Percentiles rank a stretch among this genome's conserved stretches.
Evolutionary conservation across 257 asterid genomes (phyloP).

Genomic region (Agastache rugosa): DNA sequence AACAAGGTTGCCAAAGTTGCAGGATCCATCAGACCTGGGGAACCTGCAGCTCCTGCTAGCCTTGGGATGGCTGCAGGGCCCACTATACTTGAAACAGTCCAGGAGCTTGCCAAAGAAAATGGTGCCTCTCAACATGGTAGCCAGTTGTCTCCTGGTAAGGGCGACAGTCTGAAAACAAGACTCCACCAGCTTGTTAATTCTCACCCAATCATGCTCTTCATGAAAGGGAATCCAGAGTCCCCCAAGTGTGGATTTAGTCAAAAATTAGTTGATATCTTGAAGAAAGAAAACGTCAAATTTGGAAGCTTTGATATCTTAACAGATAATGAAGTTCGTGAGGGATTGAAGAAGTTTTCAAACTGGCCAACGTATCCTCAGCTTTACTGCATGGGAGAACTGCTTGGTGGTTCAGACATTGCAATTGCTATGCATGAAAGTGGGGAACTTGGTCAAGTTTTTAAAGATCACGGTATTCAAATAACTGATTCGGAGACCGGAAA

Average conservation of each 20-base stretch:
- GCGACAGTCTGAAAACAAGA: constrained; percentile 51
- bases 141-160: constrained; percentile 42
- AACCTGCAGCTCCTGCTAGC: constrained; percentile 98
- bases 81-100: constrained; percentile 75
- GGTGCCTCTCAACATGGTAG: constrained; percentile 48
- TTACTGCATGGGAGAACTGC: constrained; percentile 94
- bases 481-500: constrained; percentile 46
- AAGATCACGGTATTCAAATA: constrained; percentile 61
- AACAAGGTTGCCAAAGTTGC: constrained; percentile 96
- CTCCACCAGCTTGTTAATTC: constrained; percentile 75
- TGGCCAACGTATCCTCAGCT: constrained; percentile 99
- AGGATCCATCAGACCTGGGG: constrained; percentile 70
- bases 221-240: constrained; percentile 91
- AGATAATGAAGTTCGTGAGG: constrained; percentile 83
- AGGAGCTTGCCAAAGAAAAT: constrained; percentile 68
- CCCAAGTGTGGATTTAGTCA: constrained; percentile 95
- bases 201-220: constrained; percentile 81
- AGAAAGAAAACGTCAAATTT: constrained; percentile 75
- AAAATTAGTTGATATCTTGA: constrained; percentile 83
- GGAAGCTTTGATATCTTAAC: constrained; percentile 90
- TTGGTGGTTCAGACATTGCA: constrained; percentile 90
- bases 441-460: constrained; percentile 74
- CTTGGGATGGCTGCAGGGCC: constrained; percentile 99
- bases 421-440: constrained; percentile 90
- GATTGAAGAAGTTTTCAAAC: constrained; percentile 83